A percentile compares a stretch with the other conserved stretches of the same genome.
phyloP scores from a whole-genome alignment of 305 asterid species.

The Withania somnifera region DNA sequence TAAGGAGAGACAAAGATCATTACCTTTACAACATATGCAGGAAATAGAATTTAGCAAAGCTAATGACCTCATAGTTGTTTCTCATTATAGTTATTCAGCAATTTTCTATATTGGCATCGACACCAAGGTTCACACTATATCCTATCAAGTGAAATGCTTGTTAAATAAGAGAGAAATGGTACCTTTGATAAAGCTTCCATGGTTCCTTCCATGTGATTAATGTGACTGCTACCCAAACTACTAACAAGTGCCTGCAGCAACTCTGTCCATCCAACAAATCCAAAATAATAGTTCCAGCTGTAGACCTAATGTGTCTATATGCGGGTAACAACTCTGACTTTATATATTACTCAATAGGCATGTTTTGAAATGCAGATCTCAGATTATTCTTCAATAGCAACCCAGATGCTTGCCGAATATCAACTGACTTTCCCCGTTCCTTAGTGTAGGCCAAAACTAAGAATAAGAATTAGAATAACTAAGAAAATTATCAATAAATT shows the following conservation, averaged over 20 bases:
- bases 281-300: slow-evolving; percentile 73
- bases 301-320: slow-evolving; percentile 84
- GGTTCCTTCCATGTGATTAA: slow-evolving; percentile 94
- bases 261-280: slow-evolving; percentile 75
- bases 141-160: not conserved
- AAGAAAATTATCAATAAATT: not conserved
- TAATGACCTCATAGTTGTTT: not conserved
- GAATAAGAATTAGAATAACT: not conserved
- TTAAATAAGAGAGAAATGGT: not conserved
- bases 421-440: slow-evolving; percentile 78
- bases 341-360: slow-evolving; percentile 63
- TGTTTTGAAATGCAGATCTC: slow-evolving; percentile 39
- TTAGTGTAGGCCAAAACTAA: not conserved
- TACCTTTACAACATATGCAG: not conserved
- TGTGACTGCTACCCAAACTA: slow-evolving; percentile 85
- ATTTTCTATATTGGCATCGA: not conserved
- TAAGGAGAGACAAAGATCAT: not conserved
- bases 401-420: slow-evolving; percentile 96
- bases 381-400: slow-evolving; percentile 85
- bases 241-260: slow-evolving; percentile 70
- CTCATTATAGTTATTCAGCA: not conserved
- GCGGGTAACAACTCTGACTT: slow-evolving; percentile 72
- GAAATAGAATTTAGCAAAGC: not conserved
- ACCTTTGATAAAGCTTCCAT: slow-evolving; percentile 99
- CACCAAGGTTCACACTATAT: not conserved